Conservation (phyloP, 352 stramenopile species). For the Globisporangium irregulare region DNA sequence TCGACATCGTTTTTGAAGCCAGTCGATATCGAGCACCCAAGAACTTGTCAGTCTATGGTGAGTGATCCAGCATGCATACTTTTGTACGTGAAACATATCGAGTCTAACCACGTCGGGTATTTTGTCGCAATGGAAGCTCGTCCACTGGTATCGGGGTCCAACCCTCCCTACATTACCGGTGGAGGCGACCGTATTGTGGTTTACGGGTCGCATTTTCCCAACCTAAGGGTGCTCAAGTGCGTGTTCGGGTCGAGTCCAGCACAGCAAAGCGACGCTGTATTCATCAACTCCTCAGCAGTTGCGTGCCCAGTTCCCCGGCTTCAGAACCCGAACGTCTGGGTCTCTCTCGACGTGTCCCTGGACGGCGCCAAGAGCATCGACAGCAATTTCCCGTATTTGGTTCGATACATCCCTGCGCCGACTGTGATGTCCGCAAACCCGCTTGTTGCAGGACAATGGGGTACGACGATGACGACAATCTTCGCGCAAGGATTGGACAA, state of each 20-base stretch:
- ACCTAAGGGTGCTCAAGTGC: conserved; percentile 30
- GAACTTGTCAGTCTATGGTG: conserved; percentile 11
- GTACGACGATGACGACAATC: conserved; percentile 23
- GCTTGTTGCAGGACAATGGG: conserved; percentile 17
- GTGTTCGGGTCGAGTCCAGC: conserved; percentile 23
- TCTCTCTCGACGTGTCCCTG: conserved; percentile 28
- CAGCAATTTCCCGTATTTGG: conserved; percentile 19
- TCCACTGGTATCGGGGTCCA: conserved; percentile 22
- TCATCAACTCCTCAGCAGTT: conserved; percentile 28
- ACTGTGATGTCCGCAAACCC: conserved; percentile 21
- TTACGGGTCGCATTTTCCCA: conserved; percentile 26
- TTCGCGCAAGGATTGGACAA: conserved; percentile 12
- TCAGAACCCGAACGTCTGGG: conserved; percentile 22
- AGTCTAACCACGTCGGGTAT: conserved; percentile 1
- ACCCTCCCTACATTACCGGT: conserved; percentile 29
- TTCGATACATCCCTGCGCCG: conserved; percentile 31
- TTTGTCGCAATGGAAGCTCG: conserved; percentile 18
- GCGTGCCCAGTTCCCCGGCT: conserved; percentile 29
- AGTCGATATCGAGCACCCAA: conserved; percentile 8
- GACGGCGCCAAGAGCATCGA: background rate
- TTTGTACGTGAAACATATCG: background rate
- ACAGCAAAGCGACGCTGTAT: conserved; percentile 14
- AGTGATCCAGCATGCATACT: background rate
- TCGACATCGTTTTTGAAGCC: conserved; percentile 30
- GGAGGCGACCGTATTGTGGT: conserved; percentile 26